Evolutionary conservation across 177 flowering plant genomes (phyloP), one percentile per base, ranked within the genome.

Genomic region (Vitis hybrid): DNA sequence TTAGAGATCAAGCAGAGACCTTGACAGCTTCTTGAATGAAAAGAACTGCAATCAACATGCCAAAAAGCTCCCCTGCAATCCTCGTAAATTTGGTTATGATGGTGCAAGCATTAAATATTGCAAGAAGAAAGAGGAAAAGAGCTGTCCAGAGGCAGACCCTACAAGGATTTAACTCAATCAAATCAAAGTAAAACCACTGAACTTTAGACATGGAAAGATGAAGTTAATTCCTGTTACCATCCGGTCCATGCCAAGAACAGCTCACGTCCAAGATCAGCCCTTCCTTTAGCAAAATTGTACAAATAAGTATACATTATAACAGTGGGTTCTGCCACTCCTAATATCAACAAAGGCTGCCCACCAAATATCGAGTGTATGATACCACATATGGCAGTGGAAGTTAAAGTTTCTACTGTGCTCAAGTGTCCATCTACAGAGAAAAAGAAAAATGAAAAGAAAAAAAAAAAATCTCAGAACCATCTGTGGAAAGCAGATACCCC

Each of bases 281-380:
- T 79, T 21, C 65, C 76, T 74, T 81, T 84, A 32, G 81, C 39
- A 48, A 89, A 86, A 63, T 30, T 86, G 80, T 84, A 88, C 73
- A 89, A 66, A 70, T 84, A 89, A 14, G 83, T 67, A 77, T 89
- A 89, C 94, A 89, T 89, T 50, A 89, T 88, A 57, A 89, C 84
- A 21, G 92, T 89, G 14, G 91, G 94, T 74, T 89, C 94, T 30
- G 94, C 91, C 45, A 89, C 94, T 66, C 94, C 94, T 57, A 88
- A 58, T 12, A 88, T 87, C 82, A 89, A 60, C 57, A 89, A 30
- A 13, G 94, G 94, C 72, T 89, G 94, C 55, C 94, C 94, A n/a
- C 94, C 94, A 56, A 89, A 74, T 23, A 89, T 80, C 4, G 94
- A 71, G 62, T 89, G 94, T 57, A 89, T 86, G 65, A 89, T 71